Base-by-base conservation (phyloP, 2,329 filamentous ascomycete genomes). In the Alternaria consortialis region DNA sequence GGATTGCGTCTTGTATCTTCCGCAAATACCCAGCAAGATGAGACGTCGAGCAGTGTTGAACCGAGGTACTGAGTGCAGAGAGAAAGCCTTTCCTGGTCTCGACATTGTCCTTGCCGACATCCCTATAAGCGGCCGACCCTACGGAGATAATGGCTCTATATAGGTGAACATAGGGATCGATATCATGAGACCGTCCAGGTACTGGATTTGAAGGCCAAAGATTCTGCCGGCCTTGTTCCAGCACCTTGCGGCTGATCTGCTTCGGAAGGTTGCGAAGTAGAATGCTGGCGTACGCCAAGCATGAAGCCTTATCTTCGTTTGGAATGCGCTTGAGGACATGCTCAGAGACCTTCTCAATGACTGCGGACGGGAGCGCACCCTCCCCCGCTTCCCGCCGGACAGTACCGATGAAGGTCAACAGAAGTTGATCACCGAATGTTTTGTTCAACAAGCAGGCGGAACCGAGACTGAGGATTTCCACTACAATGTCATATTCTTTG, bases 291-390 rank as follows among this genome's bases (percentile, higher is more conserved):
- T 69, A 77, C 1, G 71, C 53, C 34, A 76, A 47, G 37, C 69
- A 69, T 7, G 50, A 60, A 12, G 32, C 36, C 39, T 66, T 63
- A 13, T 69, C 70, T 34, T 73, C 64, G 5, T 73, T 63, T 15
- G 71, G 51, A 7, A 53, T 58, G 7, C 47, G 53, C 17, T 64
- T 40, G 59, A 76, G 44, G 15, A 77, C 52, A 27, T 60, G 48
- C 73, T 76, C 89, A 0, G 91, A 87, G 4, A 95, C 71, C 1
- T 90, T 90, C 62, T 96, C 92, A 39, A 94, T 82, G 1, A 93
- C 83, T 25, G 86, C 85, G 51, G 91, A 82, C 5, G 88, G 86
- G 40, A 89, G 84, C 6, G 88, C 89, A 15, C 86, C 85, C 63
- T 92, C 88, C 3, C 92, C 91, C 53, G 86, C 86, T 64, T 92